A percentile compares a stretch with the other conserved stretches of the same genome.
phyloP scores from a whole-genome alignment of 768 basidiomycete genomes.

The Lactarius quietus region DNA sequence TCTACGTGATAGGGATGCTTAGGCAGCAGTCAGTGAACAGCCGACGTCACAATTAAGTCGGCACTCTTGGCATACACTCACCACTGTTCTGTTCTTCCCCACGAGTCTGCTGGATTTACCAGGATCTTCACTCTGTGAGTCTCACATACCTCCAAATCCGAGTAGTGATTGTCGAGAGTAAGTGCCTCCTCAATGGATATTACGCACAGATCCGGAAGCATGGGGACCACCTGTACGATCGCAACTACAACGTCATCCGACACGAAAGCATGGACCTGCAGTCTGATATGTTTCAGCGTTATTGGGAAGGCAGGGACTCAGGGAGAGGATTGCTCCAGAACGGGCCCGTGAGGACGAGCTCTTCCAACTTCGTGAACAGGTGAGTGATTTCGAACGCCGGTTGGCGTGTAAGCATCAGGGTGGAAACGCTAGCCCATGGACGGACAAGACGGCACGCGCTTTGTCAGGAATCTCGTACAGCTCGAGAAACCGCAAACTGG shows the following conservation, averaged over 20 bases:
- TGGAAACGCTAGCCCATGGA: constrained; percentile 2
- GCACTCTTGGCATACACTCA: background rate
- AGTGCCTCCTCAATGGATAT: constrained; percentile 15
- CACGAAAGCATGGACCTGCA: constrained; percentile 20
- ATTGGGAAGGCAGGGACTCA: constrained; percentile 16
- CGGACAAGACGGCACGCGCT: background rate
- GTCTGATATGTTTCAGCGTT: constrained; percentile 16
- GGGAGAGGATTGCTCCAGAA: constrained; percentile 16
- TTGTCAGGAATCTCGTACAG: constrained; percentile 14
- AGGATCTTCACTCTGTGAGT: constrained; percentile 5
- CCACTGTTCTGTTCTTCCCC: background rate
- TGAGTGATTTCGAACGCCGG: constrained; percentile 14
- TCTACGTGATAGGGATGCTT: constrained; percentile 15
- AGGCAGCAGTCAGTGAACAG: background rate
- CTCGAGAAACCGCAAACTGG: constrained; percentile 11
- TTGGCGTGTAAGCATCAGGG: constrained; percentile 18
- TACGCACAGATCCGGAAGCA: constrained; percentile 5
- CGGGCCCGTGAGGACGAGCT: constrained; percentile 16
- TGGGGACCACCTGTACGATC: background rate
- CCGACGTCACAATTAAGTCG: background rate
- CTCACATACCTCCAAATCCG: constrained; percentile 5
- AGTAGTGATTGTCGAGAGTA: constrained; percentile 4
- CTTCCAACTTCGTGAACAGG: constrained; percentile 12
- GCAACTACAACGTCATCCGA: constrained; percentile 7
- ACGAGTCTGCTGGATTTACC: constrained; percentile 5